phyloP scores from a whole-genome alignment of 2,329 filamentous ascomycete genomes.

The Ascochyta clinopodiicola region DNA sequence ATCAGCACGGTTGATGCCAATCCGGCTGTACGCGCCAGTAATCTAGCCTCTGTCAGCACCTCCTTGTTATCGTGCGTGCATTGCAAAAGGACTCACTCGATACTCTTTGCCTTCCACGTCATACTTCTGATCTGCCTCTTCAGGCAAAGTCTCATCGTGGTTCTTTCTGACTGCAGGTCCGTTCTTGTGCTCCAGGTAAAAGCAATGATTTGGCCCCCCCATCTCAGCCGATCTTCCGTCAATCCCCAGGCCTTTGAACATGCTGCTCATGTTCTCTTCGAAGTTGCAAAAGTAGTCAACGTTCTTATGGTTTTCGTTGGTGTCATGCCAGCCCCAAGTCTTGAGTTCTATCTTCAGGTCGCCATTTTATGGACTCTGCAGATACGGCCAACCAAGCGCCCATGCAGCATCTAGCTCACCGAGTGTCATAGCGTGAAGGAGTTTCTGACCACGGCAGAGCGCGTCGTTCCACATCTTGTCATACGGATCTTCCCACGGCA shows the following conservation, averaged over 20 bases:
- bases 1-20: conserved; percentile 13
- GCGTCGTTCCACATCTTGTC: conserved; percentile 44
- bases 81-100: not conserved
- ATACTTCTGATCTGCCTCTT: conserved; percentile 9
- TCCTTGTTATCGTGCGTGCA: not conserved
- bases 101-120: conserved; percentile 9
- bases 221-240: conserved; percentile 1
- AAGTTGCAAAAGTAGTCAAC: conserved; percentile 10
- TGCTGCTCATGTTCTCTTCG: not conserved
- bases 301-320: not conserved
- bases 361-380: conserved; percentile 13
- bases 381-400: conserved; percentile 5
- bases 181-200: conserved; percentile 6
- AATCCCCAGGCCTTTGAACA: conserved; percentile 9
- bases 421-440: conserved; percentile 18
- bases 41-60: not conserved
- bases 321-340: conserved; percentile 16
- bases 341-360: conserved; percentile 10
- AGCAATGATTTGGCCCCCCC: conserved; percentile 19
- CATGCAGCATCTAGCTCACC: conserved; percentile 7
- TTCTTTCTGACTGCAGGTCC: not conserved
- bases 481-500: not conserved
- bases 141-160: not conserved
- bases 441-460: conserved; percentile 8
- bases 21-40: conserved; percentile 6